Base-by-base conservation (phyloP, 1,139 yeast genomes). In the Magnusiomyces sp. region DNA sequence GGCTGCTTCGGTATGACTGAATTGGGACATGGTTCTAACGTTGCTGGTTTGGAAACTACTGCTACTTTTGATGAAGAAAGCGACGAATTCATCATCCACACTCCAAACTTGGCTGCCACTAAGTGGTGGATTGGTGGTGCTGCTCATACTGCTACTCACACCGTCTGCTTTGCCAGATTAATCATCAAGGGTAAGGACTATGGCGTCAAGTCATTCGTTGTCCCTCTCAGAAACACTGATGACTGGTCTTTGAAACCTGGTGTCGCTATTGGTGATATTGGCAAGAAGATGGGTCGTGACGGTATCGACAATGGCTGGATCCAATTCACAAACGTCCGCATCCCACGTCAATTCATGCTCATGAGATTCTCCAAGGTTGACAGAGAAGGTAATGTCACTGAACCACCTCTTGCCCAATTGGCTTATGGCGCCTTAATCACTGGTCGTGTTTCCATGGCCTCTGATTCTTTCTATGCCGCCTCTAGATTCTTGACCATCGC, bases 41-140 rank as follows among this genome's bases (percentile, higher is more conserved):
- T 88, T 43, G 94, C 95, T 9, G 92, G 86, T 43, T 72, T 87
- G 56, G 95, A 88, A 67, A 88, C 96, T 6, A 84, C 89, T 17
- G 95, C 95, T 9, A 81, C 84, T 39, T 87, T 76, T 62, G 84
- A 86, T 63, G 72, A 73, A 43, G 71, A 68, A 29, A 75, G 74
- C 32, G 87, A 85, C 60, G 77, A 80, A 55, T 85, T 88, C 59
- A 67, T 76, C 48, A 79, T 88, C 59, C 80, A 84, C 64, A 88
- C 96, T 17, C 96, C 96, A 2, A 86, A 86, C 63, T 70, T 86
- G 55, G 87, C 92, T 49, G 95, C 96, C 40, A 87, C 95, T 49
- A 88, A 88, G 68, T 88, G 95, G 95, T 88, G 96, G 96, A 88
- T 88, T 62, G 96, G 95, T 50, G 96, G 96, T 62, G 95, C 95